phyloP scores from a whole-genome alignment of 345 rosid species.

The Acer saccharum region DNA sequence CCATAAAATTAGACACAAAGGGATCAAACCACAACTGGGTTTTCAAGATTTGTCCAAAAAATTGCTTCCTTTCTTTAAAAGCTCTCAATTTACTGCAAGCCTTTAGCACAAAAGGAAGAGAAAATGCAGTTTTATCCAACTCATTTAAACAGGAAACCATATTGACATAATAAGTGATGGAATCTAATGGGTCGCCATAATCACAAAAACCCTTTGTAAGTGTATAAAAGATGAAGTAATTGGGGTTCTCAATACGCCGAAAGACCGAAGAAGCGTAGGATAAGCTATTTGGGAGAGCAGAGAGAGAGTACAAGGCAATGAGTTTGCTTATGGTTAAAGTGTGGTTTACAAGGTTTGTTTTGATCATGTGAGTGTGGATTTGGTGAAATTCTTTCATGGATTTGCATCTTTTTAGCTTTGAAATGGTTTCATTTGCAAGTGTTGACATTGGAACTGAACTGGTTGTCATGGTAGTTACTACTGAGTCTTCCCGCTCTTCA shows the following conservation, averaged over 20 bases:
- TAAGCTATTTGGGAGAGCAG: constrained; percentile 3
- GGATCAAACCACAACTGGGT: constrained; percentile 7
- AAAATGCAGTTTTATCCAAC: constrained; percentile 1
- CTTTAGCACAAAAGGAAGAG: constrained; percentile 15
- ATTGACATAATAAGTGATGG: constrained; percentile 6
- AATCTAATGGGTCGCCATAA: background rate
- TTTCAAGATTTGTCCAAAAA: constrained; percentile 11
- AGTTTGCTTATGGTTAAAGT: constrained; percentile 14
- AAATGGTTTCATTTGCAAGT: background rate
- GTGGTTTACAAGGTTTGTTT: constrained; percentile 7
- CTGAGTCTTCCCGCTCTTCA: background rate
- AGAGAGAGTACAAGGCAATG: constrained; percentile 14
- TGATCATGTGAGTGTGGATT: constrained; percentile 18
- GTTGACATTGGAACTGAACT: background rate
- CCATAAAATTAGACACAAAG: constrained; percentile 14
- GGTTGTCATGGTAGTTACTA: constrained; percentile 5
- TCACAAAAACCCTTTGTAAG: constrained; percentile 13
- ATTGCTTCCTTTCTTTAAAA: constrained; percentile 6
- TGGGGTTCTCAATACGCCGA: constrained; percentile 1
- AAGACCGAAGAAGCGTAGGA: constrained; percentile 10
- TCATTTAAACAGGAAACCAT: constrained; percentile 9
- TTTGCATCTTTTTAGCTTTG: constrained; percentile 4
- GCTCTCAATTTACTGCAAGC: constrained; percentile 15
- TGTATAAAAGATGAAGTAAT: constrained; percentile 4
- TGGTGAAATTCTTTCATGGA: constrained; percentile 10